Percentiles rank a stretch among this genome's conserved stretches.
phyloP scores from a whole-genome alignment of 2,329 filamentous ascomycete genomes.

The Aspergillus bombycis region DNA sequence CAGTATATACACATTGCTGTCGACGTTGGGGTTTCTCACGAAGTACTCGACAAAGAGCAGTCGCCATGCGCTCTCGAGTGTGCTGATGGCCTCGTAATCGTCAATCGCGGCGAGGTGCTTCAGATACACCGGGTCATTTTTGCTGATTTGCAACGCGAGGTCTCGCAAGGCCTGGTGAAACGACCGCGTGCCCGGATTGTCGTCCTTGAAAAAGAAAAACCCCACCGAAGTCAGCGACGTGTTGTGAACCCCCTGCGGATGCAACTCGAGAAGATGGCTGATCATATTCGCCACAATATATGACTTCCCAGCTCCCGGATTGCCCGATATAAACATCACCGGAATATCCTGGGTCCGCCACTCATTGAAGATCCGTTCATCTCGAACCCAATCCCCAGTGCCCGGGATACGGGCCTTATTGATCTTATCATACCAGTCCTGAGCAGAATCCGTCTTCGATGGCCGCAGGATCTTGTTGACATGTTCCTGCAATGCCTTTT shows the following conservation, averaged over 20 bases:
- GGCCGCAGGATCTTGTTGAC: constrained; percentile 40
- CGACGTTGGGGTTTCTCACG: constrained; percentile 31
- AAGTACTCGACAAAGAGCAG: constrained; percentile 47
- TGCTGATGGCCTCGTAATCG: constrained; percentile 47
- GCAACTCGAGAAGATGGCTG: constrained; percentile 38
- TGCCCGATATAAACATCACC: constrained; percentile 51
- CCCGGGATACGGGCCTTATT: constrained; percentile 44
- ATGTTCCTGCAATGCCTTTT: background rate
- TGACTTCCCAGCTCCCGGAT: constrained; percentile 52
- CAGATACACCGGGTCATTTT: constrained; percentile 50
- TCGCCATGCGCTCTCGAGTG: constrained; percentile 49
- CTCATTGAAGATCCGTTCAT: constrained; percentile 42
- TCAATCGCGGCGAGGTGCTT: constrained; percentile 44
- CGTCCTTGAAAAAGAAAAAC: constrained; percentile 56
- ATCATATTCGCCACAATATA: constrained; percentile 51
- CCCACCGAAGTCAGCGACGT: constrained; percentile 35
- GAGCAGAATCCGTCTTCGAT: constrained; percentile 42
- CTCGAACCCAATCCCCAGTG: constrained; percentile 53
- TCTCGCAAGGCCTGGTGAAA: constrained; percentile 51
- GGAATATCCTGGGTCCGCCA: constrained; percentile 47
- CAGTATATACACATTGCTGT: constrained; percentile 48
- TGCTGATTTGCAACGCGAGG: constrained; percentile 52
- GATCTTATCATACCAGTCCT: constrained; percentile 49
- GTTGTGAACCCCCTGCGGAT: constrained; percentile 27
- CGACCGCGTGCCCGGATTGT: constrained; percentile 51